These are phyloP conservation scores for Peronospora belbahrii DNA, from an alignment of 352 stramenopile genomes.

Conservation along the genomic window DNA sequence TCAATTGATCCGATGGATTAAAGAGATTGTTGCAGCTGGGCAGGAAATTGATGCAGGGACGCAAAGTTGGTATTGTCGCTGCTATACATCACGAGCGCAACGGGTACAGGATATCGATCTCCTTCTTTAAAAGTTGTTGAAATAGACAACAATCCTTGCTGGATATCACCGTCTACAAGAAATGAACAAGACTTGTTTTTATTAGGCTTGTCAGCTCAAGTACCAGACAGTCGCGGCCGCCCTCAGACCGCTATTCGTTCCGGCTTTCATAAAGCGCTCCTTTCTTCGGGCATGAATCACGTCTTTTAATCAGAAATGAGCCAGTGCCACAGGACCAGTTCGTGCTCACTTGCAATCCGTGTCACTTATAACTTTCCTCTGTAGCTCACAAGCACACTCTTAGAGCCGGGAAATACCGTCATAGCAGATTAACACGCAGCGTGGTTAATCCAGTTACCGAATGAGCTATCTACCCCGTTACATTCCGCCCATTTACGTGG, in stretches of 20 bases:
- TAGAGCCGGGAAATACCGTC: not conserved
- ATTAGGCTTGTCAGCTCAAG: too few relatives aligned
- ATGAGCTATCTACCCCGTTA: slow-evolving; percentile 34
- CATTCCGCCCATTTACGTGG: slow-evolving; percentile 34
- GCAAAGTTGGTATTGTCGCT: too few relatives aligned
- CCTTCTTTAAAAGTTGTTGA: too few relatives aligned
- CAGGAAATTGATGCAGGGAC: not conserved
- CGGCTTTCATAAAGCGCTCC: slow-evolving; percentile 16
- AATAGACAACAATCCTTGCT: too few relatives aligned
- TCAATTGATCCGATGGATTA: slow-evolving; percentile 10
- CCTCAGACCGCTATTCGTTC: slow-evolving; percentile 1
- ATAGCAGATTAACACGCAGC: not conserved
- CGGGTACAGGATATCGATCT: too few relatives aligned
- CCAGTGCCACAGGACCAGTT: slow-evolving; percentile 15
- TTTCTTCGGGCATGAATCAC: slow-evolving; percentile 4
- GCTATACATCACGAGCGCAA: too few relatives aligned
- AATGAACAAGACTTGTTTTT: too few relatives aligned
- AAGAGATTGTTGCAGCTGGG: slow-evolving; percentile 15
- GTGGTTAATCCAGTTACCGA: slow-evolving; percentile 1
- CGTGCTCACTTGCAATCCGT: not conserved
- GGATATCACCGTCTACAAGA: too few relatives aligned
- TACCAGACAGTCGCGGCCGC: slow-evolving; percentile 4
- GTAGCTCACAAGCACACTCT: slow-evolving; percentile 11
- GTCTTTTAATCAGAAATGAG: slow-evolving; percentile 5
- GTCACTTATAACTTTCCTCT: slow-evolving; percentile 29